Evolutionary conservation across 2,329 filamentous ascomycete species (phyloP).

Genomic region (Tolypocladium tropicale): DNA sequence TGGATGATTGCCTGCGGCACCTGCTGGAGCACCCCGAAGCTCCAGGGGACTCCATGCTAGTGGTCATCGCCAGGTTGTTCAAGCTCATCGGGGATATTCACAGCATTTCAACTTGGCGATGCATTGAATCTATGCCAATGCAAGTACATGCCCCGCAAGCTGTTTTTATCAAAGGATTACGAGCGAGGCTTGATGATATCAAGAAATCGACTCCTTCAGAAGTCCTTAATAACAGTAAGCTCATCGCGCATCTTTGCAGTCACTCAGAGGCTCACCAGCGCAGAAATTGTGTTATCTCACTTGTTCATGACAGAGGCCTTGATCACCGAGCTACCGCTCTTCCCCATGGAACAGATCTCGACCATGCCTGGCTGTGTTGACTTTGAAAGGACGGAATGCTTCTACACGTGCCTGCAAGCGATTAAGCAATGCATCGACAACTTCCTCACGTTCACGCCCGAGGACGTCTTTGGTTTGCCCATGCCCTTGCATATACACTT

Average conservation of each 20-base stretch:
- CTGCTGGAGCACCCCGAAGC: constrained; percentile 31
- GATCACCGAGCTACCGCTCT: background rate
- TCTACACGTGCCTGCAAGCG: constrained; percentile 17
- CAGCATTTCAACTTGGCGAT: background rate
- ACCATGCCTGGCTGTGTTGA: background rate
- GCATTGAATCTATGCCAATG: background rate
- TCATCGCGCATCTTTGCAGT: background rate
- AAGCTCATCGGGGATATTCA: background rate
- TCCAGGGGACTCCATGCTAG: constrained; percentile 35
- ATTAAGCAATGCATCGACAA: constrained; percentile 16
- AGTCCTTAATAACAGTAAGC: background rate
- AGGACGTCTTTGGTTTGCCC: constrained; percentile 17
- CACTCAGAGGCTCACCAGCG: background rate
- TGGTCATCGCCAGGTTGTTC: constrained; percentile 19
- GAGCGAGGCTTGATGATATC: background rate
- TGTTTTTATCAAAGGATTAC: background rate
- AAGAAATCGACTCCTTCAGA: background rate
- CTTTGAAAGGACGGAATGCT: background rate
- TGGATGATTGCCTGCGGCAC: constrained; percentile 40
- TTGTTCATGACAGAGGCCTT: background rate
- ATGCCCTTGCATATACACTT: constrained; percentile 17
- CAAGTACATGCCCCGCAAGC: background rate
- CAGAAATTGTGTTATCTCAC: background rate
- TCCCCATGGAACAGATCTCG: background rate
- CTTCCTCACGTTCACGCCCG: constrained; percentile 17